These are phyloP conservation scores for Lepiota venenata DNA, from an alignment of 768 basidiomycete genomes.

Conservation along the genomic window DNA sequence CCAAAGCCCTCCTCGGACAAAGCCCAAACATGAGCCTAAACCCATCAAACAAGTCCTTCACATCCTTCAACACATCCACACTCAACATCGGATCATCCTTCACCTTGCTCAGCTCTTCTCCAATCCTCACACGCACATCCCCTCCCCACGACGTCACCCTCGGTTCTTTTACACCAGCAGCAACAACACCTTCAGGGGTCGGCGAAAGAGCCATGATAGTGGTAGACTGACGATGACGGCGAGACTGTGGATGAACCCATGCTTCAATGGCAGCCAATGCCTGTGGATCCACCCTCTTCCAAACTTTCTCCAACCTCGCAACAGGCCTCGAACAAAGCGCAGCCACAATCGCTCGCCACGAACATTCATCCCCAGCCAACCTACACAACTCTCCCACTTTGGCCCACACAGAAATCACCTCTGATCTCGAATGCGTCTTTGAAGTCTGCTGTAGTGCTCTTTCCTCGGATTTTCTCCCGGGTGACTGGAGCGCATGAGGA, in stretches of 20 bases:
- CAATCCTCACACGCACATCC: conserved; percentile 43
- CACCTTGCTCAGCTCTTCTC: conserved; percentile 44
- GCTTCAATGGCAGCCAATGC: conserved; percentile 57
- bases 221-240: neutral
- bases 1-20: conserved; percentile 40
- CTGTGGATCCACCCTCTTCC: conserved; percentile 68
- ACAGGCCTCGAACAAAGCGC: conserved; percentile 74
- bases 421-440: conserved; percentile 68
- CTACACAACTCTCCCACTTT: conserved; percentile 72
- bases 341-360: conserved; percentile 71
- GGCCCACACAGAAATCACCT: conserved; percentile 71
- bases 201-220: neutral
- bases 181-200: conserved; percentile 24
- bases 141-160: conserved; percentile 70
- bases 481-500: conserved; percentile 18
- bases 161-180: conserved; percentile 37
- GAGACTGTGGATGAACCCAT: conserved; percentile 47
- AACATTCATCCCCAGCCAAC: conserved; percentile 70
- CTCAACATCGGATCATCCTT: conserved; percentile 42
- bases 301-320: conserved; percentile 73
- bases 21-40: conserved; percentile 48
- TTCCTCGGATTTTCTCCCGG: conserved; percentile 33
- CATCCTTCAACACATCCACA: conserved; percentile 35
- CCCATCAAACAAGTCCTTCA: conserved; percentile 47
- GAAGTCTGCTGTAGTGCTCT: conserved; percentile 32